Evolutionary conservation across 1,284 basidiomycete genomes (phyloP).

Genomic region (Cryptococcus sp.): DNA sequence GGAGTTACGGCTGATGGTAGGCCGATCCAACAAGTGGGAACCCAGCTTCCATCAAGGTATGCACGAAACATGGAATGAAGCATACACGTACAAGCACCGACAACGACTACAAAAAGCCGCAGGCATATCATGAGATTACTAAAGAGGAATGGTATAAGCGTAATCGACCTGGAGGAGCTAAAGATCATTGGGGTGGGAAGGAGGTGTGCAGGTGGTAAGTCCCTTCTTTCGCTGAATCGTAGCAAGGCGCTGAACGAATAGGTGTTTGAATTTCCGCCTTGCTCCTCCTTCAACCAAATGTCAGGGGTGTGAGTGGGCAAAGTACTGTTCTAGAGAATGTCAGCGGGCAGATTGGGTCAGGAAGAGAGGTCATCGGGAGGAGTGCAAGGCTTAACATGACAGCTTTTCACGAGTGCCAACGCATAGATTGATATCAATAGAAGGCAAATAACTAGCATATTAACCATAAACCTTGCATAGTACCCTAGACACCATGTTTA

Average conservation of each 20-base stretch:
- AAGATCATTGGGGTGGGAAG: slow-evolving; percentile 31
- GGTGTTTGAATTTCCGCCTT: slow-evolving; percentile 36
- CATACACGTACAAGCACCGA: slow-evolving; percentile 20
- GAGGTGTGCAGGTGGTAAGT: slow-evolving; percentile 38
- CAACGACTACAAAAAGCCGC: slow-evolving; percentile 27
- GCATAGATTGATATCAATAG: no score
- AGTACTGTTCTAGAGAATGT: slow-evolving; percentile 44
- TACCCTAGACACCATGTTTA: not conserved
- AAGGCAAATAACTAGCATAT: not conserved
- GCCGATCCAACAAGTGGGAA: slow-evolving; percentile 37
- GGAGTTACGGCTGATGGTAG: slow-evolving; percentile 5
- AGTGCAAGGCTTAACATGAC: slow-evolving; percentile 16
- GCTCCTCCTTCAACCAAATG: slow-evolving; percentile 19
- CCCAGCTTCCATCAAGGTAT: slow-evolving; percentile 38
- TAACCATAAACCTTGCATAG: slow-evolving; percentile 3
- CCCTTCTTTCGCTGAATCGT: not conserved
- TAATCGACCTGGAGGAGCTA: slow-evolving; percentile 16
- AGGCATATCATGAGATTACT: slow-evolving; percentile 37
- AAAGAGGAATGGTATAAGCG: slow-evolving; percentile 32
- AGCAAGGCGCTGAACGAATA: slow-evolving; percentile 6
- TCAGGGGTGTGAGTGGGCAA: slow-evolving; percentile 35
- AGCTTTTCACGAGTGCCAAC: no score
- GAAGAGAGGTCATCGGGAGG: slow-evolving; percentile 31
- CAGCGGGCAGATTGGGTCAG: slow-evolving; percentile 40
- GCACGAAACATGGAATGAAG: slow-evolving; percentile 27